Percentiles rank a stretch among this genome's conserved stretches.
Evolutionary conservation across 2,329 filamentous ascomycete species (phyloP).

Genomic region (Colletotrichum costaricense): DNA sequence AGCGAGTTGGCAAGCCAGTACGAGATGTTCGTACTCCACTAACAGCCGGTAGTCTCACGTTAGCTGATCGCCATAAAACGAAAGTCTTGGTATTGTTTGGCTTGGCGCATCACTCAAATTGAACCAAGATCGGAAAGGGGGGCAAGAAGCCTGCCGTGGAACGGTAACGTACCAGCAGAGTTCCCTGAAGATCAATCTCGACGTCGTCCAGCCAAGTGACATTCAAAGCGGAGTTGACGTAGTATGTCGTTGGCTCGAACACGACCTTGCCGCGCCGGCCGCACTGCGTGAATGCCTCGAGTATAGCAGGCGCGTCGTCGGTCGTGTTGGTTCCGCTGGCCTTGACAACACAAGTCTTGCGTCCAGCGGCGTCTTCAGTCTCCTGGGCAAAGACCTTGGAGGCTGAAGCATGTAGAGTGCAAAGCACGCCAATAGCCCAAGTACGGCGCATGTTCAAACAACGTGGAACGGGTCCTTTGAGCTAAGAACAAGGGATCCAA

Average conservation of each 20-base stretch:
- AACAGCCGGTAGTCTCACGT: neutral
- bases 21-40: slow-evolving; percentile 51
- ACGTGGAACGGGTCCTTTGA: neutral
- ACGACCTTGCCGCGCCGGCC: slow-evolving; percentile 42
- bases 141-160: neutral
- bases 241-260: slow-evolving; percentile 45
- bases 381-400: neutral
- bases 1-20: slow-evolving; percentile 59
- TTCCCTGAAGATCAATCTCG: slow-evolving; percentile 19
- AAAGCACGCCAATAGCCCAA: neutral
- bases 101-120: neutral
- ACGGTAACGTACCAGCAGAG: neutral
- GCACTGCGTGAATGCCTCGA: slow-evolving; percentile 45
- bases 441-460: neutral
- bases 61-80: neutral
- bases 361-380: neutral
- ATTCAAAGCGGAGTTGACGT: slow-evolving; percentile 39
- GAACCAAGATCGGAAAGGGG: neutral
- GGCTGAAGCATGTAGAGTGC: neutral
- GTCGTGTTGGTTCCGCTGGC: slow-evolving; percentile 38
- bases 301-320: slow-evolving; percentile 46
- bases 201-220: slow-evolving; percentile 16
- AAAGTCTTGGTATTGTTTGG: neutral
- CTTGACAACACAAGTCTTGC: slow-evolving; percentile 42
- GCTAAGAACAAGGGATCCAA: neutral